Conservation (phyloP, 2,329 filamentous ascomycete species). For the Phaeosphaeriaceae sp. region DNA sequence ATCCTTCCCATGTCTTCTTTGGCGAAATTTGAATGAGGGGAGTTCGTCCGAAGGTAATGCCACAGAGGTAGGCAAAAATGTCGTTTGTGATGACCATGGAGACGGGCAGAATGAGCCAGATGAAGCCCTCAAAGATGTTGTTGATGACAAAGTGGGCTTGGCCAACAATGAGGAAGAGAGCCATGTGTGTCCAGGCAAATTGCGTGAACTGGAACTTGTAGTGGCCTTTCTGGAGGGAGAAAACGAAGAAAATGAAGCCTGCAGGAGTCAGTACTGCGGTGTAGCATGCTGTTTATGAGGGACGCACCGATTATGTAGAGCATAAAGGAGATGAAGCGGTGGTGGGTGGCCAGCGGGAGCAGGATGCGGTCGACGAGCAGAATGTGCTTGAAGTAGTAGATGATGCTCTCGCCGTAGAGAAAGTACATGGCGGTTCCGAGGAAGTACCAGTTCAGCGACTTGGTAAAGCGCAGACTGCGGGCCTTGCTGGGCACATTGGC, state of each 20-base stretch:
- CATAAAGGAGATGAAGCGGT: constrained; percentile 98
- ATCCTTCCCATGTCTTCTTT: constrained; percentile 99
- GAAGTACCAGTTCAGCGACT: constrained; percentile 99
- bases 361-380: constrained; percentile 93
- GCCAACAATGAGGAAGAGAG: constrained; percentile 94
- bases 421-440: constrained; percentile 99
- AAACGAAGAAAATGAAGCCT: constrained; percentile 99
- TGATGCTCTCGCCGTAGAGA: constrained; percentile 96
- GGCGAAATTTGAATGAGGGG: constrained; percentile 97
- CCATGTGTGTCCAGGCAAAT: constrained; percentile 99
- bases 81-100: constrained; percentile 97
- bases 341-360: constrained; percentile 92
- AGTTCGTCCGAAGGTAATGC: constrained; percentile 94
- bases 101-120: constrained; percentile 98
- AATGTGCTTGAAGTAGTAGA: constrained; percentile 99
- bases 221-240: constrained; percentile 90
- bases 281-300: neutral
- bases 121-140: constrained; percentile 99
- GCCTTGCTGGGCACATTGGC: constrained; percentile 92
- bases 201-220: constrained; percentile 99
- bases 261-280: constrained; percentile 29
- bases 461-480: constrained; percentile 89
- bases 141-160: constrained; percentile 99
- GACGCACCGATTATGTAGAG: constrained; percentile 92
- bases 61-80: constrained; percentile 97